These are phyloP conservation scores for Candida sanyiensis DNA, from an alignment of 805 yeast species.

Conservation along the genomic window DNA sequence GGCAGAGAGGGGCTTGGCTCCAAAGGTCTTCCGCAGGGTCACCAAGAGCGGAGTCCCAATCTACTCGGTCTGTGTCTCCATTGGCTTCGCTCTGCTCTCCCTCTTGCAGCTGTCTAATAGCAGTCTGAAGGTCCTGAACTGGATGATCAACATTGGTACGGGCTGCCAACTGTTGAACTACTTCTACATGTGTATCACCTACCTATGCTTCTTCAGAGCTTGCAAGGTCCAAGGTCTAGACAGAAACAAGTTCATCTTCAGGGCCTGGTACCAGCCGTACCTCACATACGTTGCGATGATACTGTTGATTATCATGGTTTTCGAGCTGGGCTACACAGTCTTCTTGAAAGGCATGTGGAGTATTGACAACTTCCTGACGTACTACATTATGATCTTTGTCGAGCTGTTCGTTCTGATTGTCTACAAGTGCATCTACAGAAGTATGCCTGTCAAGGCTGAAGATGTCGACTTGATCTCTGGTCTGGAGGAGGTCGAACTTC, in stretches of 20 bases:
- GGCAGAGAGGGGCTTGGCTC: conserved; percentile 70
- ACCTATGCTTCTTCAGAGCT: conserved; percentile 57
- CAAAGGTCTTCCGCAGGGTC: conserved; percentile 56
- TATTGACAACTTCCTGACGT: conserved; percentile 55
- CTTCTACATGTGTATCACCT: conserved; percentile 51
- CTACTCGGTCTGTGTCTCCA: conserved; percentile 44
- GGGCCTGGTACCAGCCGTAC: conserved; percentile 58
- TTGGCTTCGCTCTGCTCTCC: conserved; percentile 58
- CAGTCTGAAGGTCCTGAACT: conserved; percentile 58
- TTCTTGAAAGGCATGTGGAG: conserved; percentile 66
- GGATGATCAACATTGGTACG: conserved; percentile 70
- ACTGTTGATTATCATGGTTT: conserved; percentile 44
- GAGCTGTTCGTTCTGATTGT: conserved; percentile 39
- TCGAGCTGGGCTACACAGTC: conserved; percentile 63
- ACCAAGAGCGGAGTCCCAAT: conserved; percentile 67
- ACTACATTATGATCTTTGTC: conserved; percentile 66
- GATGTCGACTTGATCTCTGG: conserved; percentile 53
- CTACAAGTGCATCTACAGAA: conserved; percentile 49
- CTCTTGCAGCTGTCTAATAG: conserved; percentile 56
- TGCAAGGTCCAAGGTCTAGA: conserved; percentile 47
- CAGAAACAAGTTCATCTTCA: conserved; percentile 41
- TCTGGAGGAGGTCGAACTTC: conserved; percentile 44
- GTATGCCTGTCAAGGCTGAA: conserved; percentile 38
- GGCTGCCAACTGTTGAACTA: conserved; percentile 63
- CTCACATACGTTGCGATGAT: conserved; percentile 44